Percentiles rank a stretch among this genome's conserved stretches.
Evolutionary conservation across 768 basidiomycete species (phyloP).

Genomic region (Leccinellum albellum): DNA sequence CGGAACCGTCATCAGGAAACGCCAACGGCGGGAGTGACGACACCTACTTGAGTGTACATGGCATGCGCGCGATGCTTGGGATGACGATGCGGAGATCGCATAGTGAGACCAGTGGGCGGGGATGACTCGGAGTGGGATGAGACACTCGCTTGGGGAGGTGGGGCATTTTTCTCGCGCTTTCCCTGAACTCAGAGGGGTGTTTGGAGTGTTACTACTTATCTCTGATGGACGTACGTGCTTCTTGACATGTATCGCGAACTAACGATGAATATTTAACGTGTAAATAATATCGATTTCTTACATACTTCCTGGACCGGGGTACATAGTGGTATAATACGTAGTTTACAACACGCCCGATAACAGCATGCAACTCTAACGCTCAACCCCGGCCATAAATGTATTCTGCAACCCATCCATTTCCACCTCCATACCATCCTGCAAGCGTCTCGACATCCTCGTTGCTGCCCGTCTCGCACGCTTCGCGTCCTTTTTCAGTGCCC

Average conservation of each 20-base stretch:
- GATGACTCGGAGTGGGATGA: background rate
- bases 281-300: background rate
- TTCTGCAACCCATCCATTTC: conserved; percentile 15
- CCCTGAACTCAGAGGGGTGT: background rate
- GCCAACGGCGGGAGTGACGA: background rate
- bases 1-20: background rate
- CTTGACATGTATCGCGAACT: background rate
- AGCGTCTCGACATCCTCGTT: conserved; percentile 22
- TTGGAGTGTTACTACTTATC: background rate
- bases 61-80: conserved; percentile 1
- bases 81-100: conserved; percentile 4
- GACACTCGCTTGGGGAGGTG: background rate
- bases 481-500: conserved; percentile 57
- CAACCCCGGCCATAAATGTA: conserved; percentile 25
- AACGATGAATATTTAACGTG: background rate
- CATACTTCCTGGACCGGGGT: too few relatives aligned
- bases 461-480: conserved; percentile 59
- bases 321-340: too few relatives aligned
- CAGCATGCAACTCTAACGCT: conserved; percentile 5
- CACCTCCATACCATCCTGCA: conserved; percentile 31
- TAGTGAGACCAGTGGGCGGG: background rate
- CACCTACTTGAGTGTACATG: background rate
- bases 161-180: background rate
- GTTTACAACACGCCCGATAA: background rate
- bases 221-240: background rate